Evolutionary conservation across 2,329 filamentous ascomycete species (phyloP).

Genomic region (Penicillium sp.): DNA sequence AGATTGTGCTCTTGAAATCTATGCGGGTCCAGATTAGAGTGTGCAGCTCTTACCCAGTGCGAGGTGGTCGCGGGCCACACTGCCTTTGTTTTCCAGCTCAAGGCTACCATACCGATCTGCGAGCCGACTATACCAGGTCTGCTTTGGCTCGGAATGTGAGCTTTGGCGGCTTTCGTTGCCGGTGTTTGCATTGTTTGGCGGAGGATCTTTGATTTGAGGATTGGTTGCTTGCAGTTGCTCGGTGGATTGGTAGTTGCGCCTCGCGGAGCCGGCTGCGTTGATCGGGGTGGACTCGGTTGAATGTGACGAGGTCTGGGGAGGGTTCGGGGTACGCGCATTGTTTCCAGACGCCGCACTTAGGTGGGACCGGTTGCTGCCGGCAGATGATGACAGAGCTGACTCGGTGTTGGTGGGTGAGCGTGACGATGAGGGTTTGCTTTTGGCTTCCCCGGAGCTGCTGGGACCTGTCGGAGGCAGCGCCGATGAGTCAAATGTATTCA

Average conservation of each 20-base stretch:
- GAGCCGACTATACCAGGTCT: conserved; percentile 49
- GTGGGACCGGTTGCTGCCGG: conserved; percentile 24
- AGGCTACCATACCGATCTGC: conserved; percentile 61
- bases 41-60: conserved; percentile 52
- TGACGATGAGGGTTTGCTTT: conserved; percentile 21
- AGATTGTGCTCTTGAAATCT: background rate
- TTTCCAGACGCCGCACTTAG: conserved; percentile 23
- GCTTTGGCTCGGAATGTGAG: conserved; percentile 15
- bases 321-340: conserved; percentile 16
- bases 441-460: conserved; percentile 9
- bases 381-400: conserved; percentile 26
- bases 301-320: conserved; percentile 9
- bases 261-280: conserved; percentile 20
- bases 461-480: conserved; percentile 21
- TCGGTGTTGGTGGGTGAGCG: conserved; percentile 24
- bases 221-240: background rate
- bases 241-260: conserved; percentile 37
- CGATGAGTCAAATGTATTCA: conserved; percentile 33
- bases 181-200: background rate
- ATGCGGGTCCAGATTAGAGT: background rate
- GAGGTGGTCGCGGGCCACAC: conserved; percentile 64
- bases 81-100: conserved; percentile 66
- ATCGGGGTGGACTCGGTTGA: conserved; percentile 37
- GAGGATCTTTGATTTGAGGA: background rate
- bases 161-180: conserved; percentile 3